Base-by-base conservation (phyloP, 2,329 filamentous ascomycete genomes). In the Moelleriella libera region DNA sequence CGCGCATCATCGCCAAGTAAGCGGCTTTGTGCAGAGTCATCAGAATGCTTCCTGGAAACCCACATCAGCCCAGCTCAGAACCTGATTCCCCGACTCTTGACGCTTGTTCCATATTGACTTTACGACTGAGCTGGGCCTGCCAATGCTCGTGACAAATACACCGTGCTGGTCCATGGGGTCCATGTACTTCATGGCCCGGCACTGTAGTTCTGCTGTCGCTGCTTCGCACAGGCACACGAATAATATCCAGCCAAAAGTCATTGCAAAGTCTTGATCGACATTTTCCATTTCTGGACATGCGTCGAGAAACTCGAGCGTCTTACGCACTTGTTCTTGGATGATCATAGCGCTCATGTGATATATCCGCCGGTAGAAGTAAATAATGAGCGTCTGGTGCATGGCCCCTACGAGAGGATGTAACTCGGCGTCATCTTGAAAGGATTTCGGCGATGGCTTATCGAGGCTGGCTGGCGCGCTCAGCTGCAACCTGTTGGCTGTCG, bases 341-440 rank as follows among this genome's bases (percentile, higher is more conserved):
- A 69, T 60, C 44, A 64, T 63, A 8, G 66, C 58, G 32, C 66
- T 65, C 47, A 60, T 55, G 32, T 58, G 53, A 43, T 60, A 57
- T 0, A 72, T 63, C 5, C 67, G 57, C 1, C 68, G 60, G 50
- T 71, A 69, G 44, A 71, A 71, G 52, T 68, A 71, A 3, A 72
- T 69, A 5, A 64, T 55, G 9, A 71, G 51, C 0, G 68, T 67
- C 34, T 68, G 60, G 7, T 68, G 64, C 48, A 72, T 65, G 6
- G 67, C 67, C 0, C 60, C 51, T 6, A 51, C 21, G 9, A 45
- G 31, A 4, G 12, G 11, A 6, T 49, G 53, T 51, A 21, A 34
- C 5, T 40, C 32, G n/a, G 14, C 21, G 3, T 21, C 21, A 21
- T 21, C 21, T 21, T 21, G 21, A 21, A 21, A 21, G 21, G 2